Conservation (phyloP, 2,329 filamentous ascomycete species). For the Alternaria postmessia region DNA sequence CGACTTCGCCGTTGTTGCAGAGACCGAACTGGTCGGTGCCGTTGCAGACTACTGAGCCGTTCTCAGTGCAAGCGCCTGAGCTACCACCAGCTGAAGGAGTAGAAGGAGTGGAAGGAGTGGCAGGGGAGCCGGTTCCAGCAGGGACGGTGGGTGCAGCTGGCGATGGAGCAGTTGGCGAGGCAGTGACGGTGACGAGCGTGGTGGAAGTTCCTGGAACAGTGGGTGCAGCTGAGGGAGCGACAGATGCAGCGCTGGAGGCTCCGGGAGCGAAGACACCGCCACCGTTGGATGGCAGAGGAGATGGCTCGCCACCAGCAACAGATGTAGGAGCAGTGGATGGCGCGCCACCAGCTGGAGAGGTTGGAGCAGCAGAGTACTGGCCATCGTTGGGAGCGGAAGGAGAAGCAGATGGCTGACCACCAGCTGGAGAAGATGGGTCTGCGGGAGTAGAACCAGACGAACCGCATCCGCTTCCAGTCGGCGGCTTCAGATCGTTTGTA, state of each 20-base stretch:
- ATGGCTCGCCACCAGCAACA: slow-evolving; percentile 8
- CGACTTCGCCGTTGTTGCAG: slow-evolving; percentile 53
- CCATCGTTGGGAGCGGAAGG: slow-evolving; percentile 12
- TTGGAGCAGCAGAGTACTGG: slow-evolving; percentile 15
- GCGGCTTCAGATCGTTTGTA: no score
- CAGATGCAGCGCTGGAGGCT: slow-evolving; percentile 22
- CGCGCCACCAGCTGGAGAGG: neutral
- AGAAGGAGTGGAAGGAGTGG: slow-evolving; percentile 21
- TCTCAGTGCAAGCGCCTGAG: slow-evolving; percentile 34
- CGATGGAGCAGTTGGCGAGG: slow-evolving; percentile 23
- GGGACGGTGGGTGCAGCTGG: slow-evolving; percentile 25
- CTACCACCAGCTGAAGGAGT: slow-evolving; percentile 21
- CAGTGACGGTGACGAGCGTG: slow-evolving; percentile 42
- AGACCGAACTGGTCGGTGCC: slow-evolving; percentile 53
- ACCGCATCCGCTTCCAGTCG: no score
- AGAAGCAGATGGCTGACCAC: slow-evolving; percentile 27
- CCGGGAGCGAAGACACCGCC: slow-evolving; percentile 46
- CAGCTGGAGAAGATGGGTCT: slow-evolving; percentile 20
- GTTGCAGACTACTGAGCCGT: slow-evolving; percentile 54
- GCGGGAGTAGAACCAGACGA: no score
- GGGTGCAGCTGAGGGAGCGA: slow-evolving; percentile 20
- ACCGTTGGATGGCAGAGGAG: slow-evolving; percentile 27
- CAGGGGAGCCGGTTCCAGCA: slow-evolving; percentile 19
- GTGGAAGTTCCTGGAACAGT: slow-evolving; percentile 33
- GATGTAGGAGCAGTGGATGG: slow-evolving; percentile 13